These are phyloP conservation scores for Macrolepiota dolichaula DNA, from an alignment of 768 basidiomycete species.

Conservation along the genomic window DNA sequence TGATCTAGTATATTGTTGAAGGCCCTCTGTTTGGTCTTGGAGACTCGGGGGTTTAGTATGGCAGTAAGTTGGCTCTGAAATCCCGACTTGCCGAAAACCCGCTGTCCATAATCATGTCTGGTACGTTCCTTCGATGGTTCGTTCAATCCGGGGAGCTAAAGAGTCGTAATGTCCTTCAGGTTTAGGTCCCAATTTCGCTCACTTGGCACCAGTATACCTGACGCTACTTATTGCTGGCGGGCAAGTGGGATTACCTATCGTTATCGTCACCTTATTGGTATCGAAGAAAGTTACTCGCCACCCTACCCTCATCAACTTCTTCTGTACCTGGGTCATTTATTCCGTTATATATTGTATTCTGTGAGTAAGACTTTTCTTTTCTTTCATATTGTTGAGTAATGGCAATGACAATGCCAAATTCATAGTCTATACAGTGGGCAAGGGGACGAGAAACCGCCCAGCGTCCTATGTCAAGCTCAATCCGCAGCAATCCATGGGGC, in stretches of 20 bases:
- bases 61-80: neutral
- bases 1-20: no score
- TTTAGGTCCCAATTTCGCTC: conserved; percentile 16
- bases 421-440: conserved; percentile 15
- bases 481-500: conserved; percentile 51
- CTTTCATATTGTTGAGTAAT: neutral
- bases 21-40: neutral
- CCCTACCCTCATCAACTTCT: conserved; percentile 55
- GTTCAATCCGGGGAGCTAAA: no score
- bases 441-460: conserved; percentile 18
- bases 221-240: conserved; percentile 49
- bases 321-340: conserved; percentile 52
- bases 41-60: conserved; percentile 6
- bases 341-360: conserved; percentile 48
- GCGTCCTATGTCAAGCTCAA: conserved; percentile 44
- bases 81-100: neutral
- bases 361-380: conserved; percentile 33
- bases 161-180: neutral
- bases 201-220: conserved; percentile 37
- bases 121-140: neutral
- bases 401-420: neutral
- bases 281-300: conserved; percentile 41
- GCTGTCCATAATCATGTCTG: neutral
- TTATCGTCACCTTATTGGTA: conserved; percentile 42
- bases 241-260: conserved; percentile 46